Percentiles rank a stretch among this genome's conserved stretches.
phyloP scores from a whole-genome alignment of 495 filamentous ascomycete species.

The Pyrenopolyporus hunteri region DNA sequence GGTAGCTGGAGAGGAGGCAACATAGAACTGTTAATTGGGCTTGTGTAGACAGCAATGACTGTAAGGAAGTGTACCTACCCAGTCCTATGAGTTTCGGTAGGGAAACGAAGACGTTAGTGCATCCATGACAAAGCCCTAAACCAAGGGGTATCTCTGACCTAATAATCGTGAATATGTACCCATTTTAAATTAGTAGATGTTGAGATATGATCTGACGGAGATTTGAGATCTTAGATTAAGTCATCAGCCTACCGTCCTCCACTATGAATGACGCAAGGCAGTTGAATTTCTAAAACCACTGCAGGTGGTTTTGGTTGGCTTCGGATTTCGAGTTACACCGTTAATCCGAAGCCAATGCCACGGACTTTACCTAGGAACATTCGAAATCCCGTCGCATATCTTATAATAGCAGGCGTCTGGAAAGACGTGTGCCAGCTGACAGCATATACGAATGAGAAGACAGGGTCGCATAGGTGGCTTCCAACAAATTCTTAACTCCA shows the following conservation, averaged over 20 bases:
- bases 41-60: not conserved
- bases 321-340: not conserved
- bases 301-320: too few relatives aligned
- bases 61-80: not conserved
- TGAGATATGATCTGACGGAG: too few relatives aligned
- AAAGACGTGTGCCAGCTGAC: conserved; percentile 4
- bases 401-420: too few relatives aligned
- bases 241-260: too few relatives aligned
- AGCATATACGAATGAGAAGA: not conserved
- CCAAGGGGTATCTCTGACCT: too few relatives aligned
- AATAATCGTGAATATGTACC: too few relatives aligned
- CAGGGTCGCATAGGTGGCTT: not conserved
- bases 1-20: not conserved
- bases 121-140: not conserved
- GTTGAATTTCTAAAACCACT: too few relatives aligned
- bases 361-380: not conserved
- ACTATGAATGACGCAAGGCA: too few relatives aligned
- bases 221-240: too few relatives aligned
- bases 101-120: conserved; percentile 1
- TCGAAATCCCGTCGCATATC: too few relatives aligned
- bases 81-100: conserved; percentile 5
- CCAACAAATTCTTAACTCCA: not conserved
- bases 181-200: too few relatives aligned
- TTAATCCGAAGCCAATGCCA: not conserved
- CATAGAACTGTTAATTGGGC: not conserved